Evolutionary conservation across 148 eudicot genomes (phyloP).

Genomic region (Rheum nobile): DNA sequence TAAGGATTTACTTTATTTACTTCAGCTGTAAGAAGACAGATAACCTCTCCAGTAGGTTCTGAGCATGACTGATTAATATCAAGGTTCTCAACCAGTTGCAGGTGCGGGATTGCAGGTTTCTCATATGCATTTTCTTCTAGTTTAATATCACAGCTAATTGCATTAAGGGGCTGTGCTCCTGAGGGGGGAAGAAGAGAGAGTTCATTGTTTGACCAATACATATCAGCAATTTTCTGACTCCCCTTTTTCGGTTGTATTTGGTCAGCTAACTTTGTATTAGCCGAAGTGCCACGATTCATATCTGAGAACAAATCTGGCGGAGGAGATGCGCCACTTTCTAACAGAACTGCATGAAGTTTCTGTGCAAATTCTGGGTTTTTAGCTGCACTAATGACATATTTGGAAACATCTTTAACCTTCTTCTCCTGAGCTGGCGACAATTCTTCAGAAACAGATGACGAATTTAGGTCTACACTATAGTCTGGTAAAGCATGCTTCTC

Average conservation of each 20-base stretch:
- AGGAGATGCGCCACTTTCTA: constrained; percentile 52
- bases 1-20: constrained; percentile 11
- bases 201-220: constrained; percentile 28
- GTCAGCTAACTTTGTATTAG: constrained; percentile 27
- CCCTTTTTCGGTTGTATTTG: constrained; percentile 20
- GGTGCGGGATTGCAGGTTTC: constrained; percentile 13
- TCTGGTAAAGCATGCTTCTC: constrained; percentile 33
- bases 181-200: constrained; percentile 23
- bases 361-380: constrained; percentile 70
- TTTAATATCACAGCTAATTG: background rate
- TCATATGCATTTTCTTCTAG: constrained; percentile 17
- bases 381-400: constrained; percentile 67
- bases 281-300: constrained; percentile 21
- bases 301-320: constrained; percentile 37
- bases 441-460: constrained; percentile 22
- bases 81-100: constrained; percentile 13
- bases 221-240: constrained; percentile 12
- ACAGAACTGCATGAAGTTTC: constrained; percentile 57
- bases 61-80: constrained; percentile 9
- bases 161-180: constrained; percentile 17
- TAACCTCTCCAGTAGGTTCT: constrained; percentile 18
- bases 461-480: constrained; percentile 20
- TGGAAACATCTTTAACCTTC: constrained; percentile 61
- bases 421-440: constrained; percentile 41
- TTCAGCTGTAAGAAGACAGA: constrained; percentile 16